A percentile compares a stretch with the other conserved stretches of the same genome.
These are phyloP conservation scores for Warburgia ugandensis DNA, from an alignment of 164 flowering plant species.

Conservation along the genomic window DNA sequence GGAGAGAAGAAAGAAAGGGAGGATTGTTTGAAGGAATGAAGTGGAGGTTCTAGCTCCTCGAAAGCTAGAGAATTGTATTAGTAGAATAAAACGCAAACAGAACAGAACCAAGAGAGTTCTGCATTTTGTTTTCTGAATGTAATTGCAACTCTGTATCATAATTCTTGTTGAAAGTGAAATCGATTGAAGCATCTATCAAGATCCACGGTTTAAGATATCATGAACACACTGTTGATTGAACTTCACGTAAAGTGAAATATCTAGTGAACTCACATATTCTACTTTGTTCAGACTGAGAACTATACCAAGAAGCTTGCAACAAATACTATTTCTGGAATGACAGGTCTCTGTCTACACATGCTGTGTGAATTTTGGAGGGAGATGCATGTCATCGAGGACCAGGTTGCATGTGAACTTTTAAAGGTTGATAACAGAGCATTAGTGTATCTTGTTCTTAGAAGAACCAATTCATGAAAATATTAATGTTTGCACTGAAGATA, in stretches of 20 bases:
- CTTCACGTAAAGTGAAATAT: constrained; percentile 71
- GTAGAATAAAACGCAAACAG: too few species aligned
- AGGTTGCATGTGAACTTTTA: constrained; percentile 80
- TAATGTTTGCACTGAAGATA: constrained; percentile 78
- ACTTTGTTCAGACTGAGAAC: constrained; percentile 74
- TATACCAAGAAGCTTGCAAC: constrained; percentile 70
- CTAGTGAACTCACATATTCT: constrained; percentile 84
- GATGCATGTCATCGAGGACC: constrained; percentile 93
- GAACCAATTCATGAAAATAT: constrained; percentile 78
- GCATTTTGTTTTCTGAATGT: too few species aligned
- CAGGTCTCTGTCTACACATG: constrained; percentile 80
- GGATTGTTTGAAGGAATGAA: too few species aligned
- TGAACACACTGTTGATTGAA: constrained; percentile 65
- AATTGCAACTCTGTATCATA: too few species aligned
- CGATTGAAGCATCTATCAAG: too few species aligned
- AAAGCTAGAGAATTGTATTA: too few species aligned
- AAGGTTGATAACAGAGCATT: constrained; percentile 68
- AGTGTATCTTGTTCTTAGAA: constrained; percentile 60
- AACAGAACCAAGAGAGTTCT: too few species aligned
- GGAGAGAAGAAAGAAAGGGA: too few species aligned
- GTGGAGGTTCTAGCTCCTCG: too few species aligned
- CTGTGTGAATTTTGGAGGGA: constrained; percentile 70
- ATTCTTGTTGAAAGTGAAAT: too few species aligned
- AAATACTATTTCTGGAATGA: constrained; percentile 70
- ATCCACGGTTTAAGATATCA: constrained; percentile 87